phyloP scores from a whole-genome alignment of 2,329 filamentous ascomycete genomes.

The Aspergillus glaucus region DNA sequence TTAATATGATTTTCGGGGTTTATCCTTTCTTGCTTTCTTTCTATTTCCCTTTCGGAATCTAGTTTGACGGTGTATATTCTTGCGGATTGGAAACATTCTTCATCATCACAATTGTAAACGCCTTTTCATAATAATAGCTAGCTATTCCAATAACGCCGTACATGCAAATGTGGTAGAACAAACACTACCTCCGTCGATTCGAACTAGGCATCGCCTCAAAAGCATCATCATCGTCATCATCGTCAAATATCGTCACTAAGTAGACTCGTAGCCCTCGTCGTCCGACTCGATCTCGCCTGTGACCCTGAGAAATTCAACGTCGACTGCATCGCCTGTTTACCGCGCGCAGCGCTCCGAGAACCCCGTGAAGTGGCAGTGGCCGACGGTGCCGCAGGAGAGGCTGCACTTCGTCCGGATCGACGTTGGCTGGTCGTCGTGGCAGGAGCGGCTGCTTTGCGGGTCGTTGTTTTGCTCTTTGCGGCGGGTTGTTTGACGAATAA shows the following conservation, averaged over 20 bases:
- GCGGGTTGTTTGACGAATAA: slow-evolving; percentile 38
- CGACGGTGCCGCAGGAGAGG: slow-evolving; percentile 30
- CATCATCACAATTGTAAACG: no score
- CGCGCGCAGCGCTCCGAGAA: slow-evolving; percentile 17
- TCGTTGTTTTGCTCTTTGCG: slow-evolving; percentile 5
- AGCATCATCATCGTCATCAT: slow-evolving; percentile 39
- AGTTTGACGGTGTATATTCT: no score
- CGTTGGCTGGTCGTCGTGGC: slow-evolving; percentile 17
- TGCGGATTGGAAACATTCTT: no score
- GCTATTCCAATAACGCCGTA: no score
- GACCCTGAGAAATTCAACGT: slow-evolving; percentile 36
- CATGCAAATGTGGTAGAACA: no score
- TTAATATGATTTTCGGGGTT: not conserved
- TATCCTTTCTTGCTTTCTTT: not conserved
- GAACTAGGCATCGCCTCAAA: slow-evolving; percentile 37
- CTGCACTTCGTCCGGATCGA: slow-evolving; percentile 20
- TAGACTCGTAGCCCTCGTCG: slow-evolving; percentile 29
- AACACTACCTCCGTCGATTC: slow-evolving; percentile 20
- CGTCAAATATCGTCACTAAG: slow-evolving; percentile 36
- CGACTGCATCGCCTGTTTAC: slow-evolving; percentile 30
- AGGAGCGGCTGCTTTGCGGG: slow-evolving; percentile 14
- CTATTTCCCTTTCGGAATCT: no score
- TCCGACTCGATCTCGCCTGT: slow-evolving; percentile 22
- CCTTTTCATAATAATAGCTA: no score
- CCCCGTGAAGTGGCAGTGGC: slow-evolving; percentile 11